Conservation (phyloP, 1,139 yeast genomes). For the Blastobotrys arbuscula region DNA sequence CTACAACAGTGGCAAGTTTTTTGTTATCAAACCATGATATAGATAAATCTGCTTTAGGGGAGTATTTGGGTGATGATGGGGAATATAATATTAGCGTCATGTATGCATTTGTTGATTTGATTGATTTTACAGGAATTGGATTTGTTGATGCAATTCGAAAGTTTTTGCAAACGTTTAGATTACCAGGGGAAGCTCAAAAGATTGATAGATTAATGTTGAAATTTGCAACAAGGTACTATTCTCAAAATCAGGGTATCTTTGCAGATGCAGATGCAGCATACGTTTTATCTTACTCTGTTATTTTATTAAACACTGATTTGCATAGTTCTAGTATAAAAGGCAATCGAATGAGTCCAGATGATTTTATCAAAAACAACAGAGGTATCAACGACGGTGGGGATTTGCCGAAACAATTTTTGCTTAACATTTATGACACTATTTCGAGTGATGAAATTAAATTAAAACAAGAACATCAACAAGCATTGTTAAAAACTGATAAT, state of each 20-base stretch:
- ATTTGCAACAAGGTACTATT: slow-evolving; percentile 86
- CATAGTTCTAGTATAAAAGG: slow-evolving; percentile 72
- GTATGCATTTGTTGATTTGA: slow-evolving; percentile 89
- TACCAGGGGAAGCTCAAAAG: slow-evolving; percentile 98
- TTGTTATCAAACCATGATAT: slow-evolving; percentile 71
- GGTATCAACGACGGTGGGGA: slow-evolving; percentile 94
- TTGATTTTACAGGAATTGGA: slow-evolving; percentile 64
- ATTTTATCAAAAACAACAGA: slow-evolving; percentile 74
- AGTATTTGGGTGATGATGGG: slow-evolving; percentile 85
- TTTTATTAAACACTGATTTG: slow-evolving; percentile 88
- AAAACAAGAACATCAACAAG: slow-evolving; percentile 92
- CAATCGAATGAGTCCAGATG: slow-evolving; percentile 80
- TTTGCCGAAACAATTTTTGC: slow-evolving; percentile 67
- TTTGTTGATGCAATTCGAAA: slow-evolving; percentile 84
- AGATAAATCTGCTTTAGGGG: slow-evolving; percentile 84
- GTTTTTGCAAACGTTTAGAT: slow-evolving; percentile 79
- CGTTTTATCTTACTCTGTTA: slow-evolving; percentile 85
- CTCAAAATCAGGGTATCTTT: slow-evolving; percentile 80
- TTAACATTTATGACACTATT: slow-evolving; percentile 69
- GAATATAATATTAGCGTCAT: slow-evolving; percentile 71
- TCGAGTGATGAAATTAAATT: slow-evolving; percentile 78
- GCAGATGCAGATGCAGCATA: slow-evolving; percentile 94
- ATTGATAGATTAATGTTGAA: slow-evolving; percentile 95
- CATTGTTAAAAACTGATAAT: slow-evolving; percentile 63
- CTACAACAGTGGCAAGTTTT: slow-evolving; percentile 68